A percentile compares a stretch with the other conserved stretches of the same genome.
phyloP scores from a whole-genome alignment of 371 early-diverging fungal genomes.

The Apophysomyces sp. region DNA sequence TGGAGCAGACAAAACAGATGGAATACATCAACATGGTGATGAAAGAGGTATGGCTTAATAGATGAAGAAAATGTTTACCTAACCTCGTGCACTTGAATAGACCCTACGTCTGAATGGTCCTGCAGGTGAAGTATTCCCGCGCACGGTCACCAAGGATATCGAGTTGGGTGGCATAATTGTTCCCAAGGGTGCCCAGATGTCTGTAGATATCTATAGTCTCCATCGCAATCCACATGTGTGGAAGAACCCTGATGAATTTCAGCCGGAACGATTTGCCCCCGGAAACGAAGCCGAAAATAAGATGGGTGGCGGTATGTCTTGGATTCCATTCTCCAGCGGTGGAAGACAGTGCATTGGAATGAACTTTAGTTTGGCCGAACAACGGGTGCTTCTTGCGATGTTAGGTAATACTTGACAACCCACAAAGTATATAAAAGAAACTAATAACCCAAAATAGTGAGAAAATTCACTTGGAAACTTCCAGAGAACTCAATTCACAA shows the following conservation, averaged over 20 bases:
- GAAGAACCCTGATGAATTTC: slow-evolving; percentile 18
- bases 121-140: slow-evolving; percentile 6
- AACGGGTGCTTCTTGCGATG: slow-evolving; percentile 37
- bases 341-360: slow-evolving; percentile 50
- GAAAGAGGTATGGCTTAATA: slow-evolving; percentile 16
- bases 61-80: neutral
- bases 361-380: slow-evolving; percentile 24
- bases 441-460: slow-evolving; percentile 7
- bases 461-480: slow-evolving; percentile 19
- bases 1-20: slow-evolving; percentile 12
- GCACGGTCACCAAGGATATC: slow-evolving; percentile 11
- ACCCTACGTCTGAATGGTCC: slow-evolving; percentile 9
- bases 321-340: slow-evolving; percentile 19
- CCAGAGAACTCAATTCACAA: slow-evolving; percentile 19
- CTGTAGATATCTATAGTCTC: slow-evolving; percentile 7
- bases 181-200: slow-evolving; percentile 16
- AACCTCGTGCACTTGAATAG: neutral
- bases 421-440: neutral
- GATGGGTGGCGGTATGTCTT: neutral
- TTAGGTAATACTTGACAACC: slow-evolving; percentile 13
- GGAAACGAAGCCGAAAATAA: slow-evolving; percentile 10
- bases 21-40: slow-evolving; percentile 17
- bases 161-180: slow-evolving; percentile 12
- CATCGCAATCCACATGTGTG: slow-evolving; percentile 20
- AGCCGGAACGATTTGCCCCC: slow-evolving; percentile 17